Evolutionary conservation across 352 stramenopile genomes (phyloP).

Genomic region (Globisporangium echinulatum): DNA sequence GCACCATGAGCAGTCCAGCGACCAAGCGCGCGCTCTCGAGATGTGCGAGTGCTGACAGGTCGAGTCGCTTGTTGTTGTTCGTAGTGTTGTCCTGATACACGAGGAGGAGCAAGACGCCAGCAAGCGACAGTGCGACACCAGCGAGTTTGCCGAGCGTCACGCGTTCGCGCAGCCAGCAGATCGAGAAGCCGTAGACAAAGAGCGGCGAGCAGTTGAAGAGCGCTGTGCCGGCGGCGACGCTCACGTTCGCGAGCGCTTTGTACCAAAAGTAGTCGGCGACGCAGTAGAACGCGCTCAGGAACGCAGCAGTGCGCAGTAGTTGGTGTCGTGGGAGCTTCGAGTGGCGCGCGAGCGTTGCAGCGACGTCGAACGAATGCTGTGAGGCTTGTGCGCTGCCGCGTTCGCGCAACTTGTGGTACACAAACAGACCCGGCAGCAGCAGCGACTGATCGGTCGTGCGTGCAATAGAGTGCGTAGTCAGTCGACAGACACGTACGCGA

Average conservation of each 20-base stretch:
- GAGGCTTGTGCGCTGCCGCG: slow-evolving; percentile 12
- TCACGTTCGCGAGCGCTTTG: slow-evolving; percentile 34
- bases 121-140: slow-evolving; percentile 36
- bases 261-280: slow-evolving; percentile 64
- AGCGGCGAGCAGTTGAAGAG: slow-evolving; percentile 61
- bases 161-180: slow-evolving; percentile 45
- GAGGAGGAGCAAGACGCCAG: slow-evolving; percentile 39
- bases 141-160: slow-evolving; percentile 29
- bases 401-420: slow-evolving; percentile 25
- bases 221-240: slow-evolving; percentile 32
- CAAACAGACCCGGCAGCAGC: slow-evolving; percentile 29
- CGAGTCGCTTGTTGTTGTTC: slow-evolving; percentile 11
- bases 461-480: background rate
- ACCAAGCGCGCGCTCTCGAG: slow-evolving; percentile 25
- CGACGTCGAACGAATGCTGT: slow-evolving; percentile 4
- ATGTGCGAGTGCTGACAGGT: slow-evolving; percentile 13
- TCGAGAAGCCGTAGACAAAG: slow-evolving; percentile 66
- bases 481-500: too few relatives aligned
- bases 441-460: slow-evolving; percentile 13
- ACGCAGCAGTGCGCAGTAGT: slow-evolving; percentile 27
- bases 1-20: slow-evolving; percentile 36
- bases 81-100: slow-evolving; percentile 23
- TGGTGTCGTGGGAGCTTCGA: slow-evolving; percentile 24
- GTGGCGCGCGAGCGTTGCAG: slow-evolving; percentile 23
- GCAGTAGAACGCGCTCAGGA: slow-evolving; percentile 40